Percentiles rank a stretch among this genome's conserved stretches.
Evolutionary conservation across 2,329 filamentous ascomycete genomes (phyloP).

Genomic region (Cercospora sp.): DNA sequence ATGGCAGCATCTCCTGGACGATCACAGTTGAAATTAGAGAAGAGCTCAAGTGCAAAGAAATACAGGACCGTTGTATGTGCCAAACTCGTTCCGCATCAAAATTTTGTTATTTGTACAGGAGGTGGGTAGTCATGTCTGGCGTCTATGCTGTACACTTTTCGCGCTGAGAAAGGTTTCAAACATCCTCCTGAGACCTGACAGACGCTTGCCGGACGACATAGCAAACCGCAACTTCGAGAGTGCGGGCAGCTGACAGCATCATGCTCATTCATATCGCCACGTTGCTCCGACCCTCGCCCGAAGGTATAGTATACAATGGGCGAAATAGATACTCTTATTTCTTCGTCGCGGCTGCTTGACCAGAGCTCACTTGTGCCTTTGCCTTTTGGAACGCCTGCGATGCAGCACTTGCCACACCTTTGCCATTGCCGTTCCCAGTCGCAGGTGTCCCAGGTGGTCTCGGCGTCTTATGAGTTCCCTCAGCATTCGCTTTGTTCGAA

Average conservation of each 20-base stretch:
- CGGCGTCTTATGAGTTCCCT: not conserved
- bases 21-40: not conserved
- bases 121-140: not conserved
- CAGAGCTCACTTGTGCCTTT: slow-evolving; percentile 5
- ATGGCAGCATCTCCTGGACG: no score
- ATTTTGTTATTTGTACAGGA: not conserved
- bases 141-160: not conserved
- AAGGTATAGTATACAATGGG: no score
- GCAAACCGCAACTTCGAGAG: not conserved
- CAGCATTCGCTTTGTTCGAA: not conserved
- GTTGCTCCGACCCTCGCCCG: no score
- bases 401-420: slow-evolving; percentile 17
- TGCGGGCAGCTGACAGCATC: not conserved
- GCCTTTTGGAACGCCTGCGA: slow-evolving; percentile 19
- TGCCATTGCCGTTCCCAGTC: not conserved
- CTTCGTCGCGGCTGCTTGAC: not conserved
- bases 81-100: not conserved
- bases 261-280: not conserved
- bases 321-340: not conserved
- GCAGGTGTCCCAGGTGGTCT: slow-evolving; percentile 9
- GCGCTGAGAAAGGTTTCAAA: not conserved
- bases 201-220: not conserved
- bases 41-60: not conserved
- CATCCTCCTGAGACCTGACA: not conserved
- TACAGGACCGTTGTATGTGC: not conserved